Base-by-base conservation (phyloP, 2,329 filamentous ascomycete genomes). In the Emergomyces pasteurianus region DNA sequence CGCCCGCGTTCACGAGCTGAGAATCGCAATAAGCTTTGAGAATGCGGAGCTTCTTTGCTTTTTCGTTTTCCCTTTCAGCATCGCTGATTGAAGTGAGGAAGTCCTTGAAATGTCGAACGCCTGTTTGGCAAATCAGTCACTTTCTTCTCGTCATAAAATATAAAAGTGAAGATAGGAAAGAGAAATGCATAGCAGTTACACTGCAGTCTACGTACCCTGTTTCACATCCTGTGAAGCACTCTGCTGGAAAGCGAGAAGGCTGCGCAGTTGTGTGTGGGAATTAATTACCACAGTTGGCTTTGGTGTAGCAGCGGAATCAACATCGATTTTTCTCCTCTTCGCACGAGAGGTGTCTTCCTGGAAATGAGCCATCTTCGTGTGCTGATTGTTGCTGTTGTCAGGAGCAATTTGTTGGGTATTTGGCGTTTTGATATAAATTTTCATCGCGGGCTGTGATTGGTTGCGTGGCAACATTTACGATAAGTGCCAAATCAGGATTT, bases 231-330 rank as follows among this genome's bases (percentile, higher is more conserved):
- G 60, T 26, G 67, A 66, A 50, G 84, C 75, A 72, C 90, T 86
- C 73, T 90, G 87, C 65, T 88, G 81, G 69, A 91, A 91, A 60
- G 79, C 75, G 47, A 94, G 79, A 52, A 90, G 78, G 63, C 85
- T 80, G 68, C 82, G 82, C 62, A 94, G 78, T 69, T 94, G 87
- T 58, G 83, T 80, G 64, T 81, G 80, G 43, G 84, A 75, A 31
- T 69, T 73, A 59, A 78, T 73, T 43, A 65, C 63, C 28, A 66
- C 59, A 12, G 64, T 60, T 43, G 55, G 55, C 28, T 60, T 49
- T 40, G 34, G 34, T 6, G 34, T 62, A 18, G 52, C 50, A 23
- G 60, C 49, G 31, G 62, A 56, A 10, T 65, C 61, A 46, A 67
- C 67, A 26, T 74, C 72, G 16, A 77, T 61, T 65, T 73, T 77